Percentiles rank a stretch among this genome's conserved stretches.
These are phyloP conservation scores for Cystobasidium sp. DNA, from an alignment of 1,284 basidiomycete species.

Conservation along the genomic window DNA sequence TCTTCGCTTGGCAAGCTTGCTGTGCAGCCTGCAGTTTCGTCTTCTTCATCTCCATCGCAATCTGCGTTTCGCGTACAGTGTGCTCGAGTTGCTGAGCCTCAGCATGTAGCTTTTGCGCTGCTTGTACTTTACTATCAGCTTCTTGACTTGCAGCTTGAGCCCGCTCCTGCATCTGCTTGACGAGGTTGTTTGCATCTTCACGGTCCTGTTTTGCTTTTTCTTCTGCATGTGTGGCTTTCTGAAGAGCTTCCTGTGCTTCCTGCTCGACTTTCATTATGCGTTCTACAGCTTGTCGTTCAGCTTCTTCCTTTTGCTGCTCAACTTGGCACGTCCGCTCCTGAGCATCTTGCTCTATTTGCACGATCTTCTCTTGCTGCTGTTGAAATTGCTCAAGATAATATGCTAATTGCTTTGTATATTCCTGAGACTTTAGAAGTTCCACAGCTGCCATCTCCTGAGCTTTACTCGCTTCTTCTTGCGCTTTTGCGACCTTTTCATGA, in stretches of 20 bases:
- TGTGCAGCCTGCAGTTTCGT: no score
- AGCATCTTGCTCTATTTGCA: not conserved
- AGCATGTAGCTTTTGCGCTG: no score
- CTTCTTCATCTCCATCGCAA: no score
- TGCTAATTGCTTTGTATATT: not conserved
- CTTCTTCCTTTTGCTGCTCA: not conserved
- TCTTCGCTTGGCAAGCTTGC: no score
- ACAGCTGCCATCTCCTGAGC: conserved; percentile 1
- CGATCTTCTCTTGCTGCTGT: not conserved
- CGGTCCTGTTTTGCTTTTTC: not conserved
- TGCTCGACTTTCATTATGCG: not conserved
- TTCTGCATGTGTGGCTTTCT: not conserved
- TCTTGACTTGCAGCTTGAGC: no score
- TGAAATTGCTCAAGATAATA: not conserved
- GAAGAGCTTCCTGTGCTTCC: not conserved
- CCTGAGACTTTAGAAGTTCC: not conserved
- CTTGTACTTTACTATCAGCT: no score
- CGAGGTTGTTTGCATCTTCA: no score
- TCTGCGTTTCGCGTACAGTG: no score
- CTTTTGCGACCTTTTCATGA: not conserved
- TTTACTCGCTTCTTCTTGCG: not conserved
- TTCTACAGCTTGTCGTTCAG: not conserved
- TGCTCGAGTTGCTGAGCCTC: no score
- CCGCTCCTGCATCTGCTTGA: no score
- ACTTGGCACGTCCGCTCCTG: not conserved